Conservation (phyloP, 1,284 basidiomycete genomes). For the Uromyces viciae-fabae region DNA sequence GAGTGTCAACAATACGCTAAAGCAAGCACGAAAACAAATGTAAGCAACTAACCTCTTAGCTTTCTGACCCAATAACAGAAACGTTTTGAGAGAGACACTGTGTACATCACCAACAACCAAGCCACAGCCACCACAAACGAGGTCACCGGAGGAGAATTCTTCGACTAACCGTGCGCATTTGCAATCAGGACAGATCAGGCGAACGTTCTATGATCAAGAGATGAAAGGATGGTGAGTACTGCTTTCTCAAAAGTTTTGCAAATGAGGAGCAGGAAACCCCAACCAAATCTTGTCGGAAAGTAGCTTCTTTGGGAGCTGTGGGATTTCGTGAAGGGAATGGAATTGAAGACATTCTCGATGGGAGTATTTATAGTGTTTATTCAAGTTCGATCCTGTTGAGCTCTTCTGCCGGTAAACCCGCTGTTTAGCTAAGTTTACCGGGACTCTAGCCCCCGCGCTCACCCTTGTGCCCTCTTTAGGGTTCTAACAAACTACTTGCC, state of each 20-base stretch:
- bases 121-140: slow-evolving; percentile 95
- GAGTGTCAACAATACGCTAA: slow-evolving; percentile 92
- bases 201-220: slow-evolving; percentile 58
- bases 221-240: neutral
- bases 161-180: slow-evolving; percentile 88
- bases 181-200: slow-evolving; percentile 91
- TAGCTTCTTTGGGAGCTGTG: slow-evolving; percentile 36
- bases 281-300: slow-evolving; percentile 44
- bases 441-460: no score
- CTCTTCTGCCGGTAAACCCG: no score
- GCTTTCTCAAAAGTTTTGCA: no score
- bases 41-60: neutral
- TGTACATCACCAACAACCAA: slow-evolving; percentile 55
- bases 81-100: no score
- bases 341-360: slow-evolving; percentile 28
- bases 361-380: neutral
- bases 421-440: no score
- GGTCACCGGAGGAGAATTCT: slow-evolving; percentile 94
- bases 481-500: no score
- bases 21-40: slow-evolving; percentile 60
- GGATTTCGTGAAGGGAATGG: slow-evolving; percentile 41
- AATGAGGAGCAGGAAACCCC: neutral
- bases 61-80: no score
- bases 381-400: neutral
- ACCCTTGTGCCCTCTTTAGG: no score